phyloP scores from a whole-genome alignment of 179 eudicot genomes.

The Heliamphora ciliata region DNA sequence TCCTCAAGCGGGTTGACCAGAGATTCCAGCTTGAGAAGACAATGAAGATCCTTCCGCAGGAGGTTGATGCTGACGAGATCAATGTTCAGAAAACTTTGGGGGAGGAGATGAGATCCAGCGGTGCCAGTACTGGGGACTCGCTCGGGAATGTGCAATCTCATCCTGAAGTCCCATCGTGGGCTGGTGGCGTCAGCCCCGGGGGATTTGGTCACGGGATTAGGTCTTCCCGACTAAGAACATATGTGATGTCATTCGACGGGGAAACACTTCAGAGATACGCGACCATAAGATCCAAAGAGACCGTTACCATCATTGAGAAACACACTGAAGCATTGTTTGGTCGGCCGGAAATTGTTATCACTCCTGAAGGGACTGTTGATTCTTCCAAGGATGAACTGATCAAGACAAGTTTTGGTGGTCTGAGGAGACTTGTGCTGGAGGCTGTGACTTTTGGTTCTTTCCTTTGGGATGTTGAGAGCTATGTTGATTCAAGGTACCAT shows the following conservation, averaged over 20 bases:
- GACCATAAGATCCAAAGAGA: constrained; percentile 70
- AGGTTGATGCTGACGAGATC: constrained; percentile 29
- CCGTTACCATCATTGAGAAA: constrained; percentile 73
- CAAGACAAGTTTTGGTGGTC: constrained; percentile 73
- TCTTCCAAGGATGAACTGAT: constrained; percentile 65
- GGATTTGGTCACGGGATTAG: constrained; percentile 48
- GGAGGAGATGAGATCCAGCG: constrained; percentile 25
- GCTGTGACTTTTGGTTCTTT: constrained; percentile 93
- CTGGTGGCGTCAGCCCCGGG: constrained; percentile 41
- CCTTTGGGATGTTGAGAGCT: constrained; percentile 96
- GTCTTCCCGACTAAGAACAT: constrained; percentile 59
- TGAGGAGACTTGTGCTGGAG: constrained; percentile 76
- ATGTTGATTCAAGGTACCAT: constrained; percentile 80
- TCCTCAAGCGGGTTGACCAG: constrained; percentile 84
- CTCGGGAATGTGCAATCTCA: constrained; percentile 26
- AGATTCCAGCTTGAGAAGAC: constrained; percentile 87
- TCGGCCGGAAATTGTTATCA: constrained; percentile 65
- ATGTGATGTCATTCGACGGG: constrained; percentile 82
- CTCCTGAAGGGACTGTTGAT: constrained; percentile 71
- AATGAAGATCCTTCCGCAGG: constrained; percentile 67
- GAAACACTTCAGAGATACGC: constrained; percentile 75
- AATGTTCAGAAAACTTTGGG: constrained; percentile 22
- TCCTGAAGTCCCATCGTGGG: constrained; percentile 58
- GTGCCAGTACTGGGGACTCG: constrained; percentile 17
- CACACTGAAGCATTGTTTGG: constrained; percentile 97